A percentile compares a stretch with the other conserved stretches of the same genome.
Evolutionary conservation across 2,329 filamentous ascomycete genomes (phyloP).

Genomic region (Metarhizium brunneum): DNA sequence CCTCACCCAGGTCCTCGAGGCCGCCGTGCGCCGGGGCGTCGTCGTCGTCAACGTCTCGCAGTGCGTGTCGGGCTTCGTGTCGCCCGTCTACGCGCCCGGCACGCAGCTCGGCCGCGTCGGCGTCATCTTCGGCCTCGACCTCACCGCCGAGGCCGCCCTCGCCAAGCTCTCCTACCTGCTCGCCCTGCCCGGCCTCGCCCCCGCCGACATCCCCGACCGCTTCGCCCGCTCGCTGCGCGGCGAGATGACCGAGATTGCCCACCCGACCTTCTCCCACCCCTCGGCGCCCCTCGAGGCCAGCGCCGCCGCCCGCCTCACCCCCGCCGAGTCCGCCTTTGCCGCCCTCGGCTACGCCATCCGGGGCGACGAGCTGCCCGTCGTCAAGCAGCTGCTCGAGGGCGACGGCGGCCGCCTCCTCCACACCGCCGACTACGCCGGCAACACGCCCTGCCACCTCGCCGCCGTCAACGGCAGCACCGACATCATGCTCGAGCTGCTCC

Average conservation of each 20-base stretch:
- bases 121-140: conserved; percentile 80
- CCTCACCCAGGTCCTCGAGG: conserved; percentile 67
- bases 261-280: conserved; percentile 69
- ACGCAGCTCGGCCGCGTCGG: conserved; percentile 73
- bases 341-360: conserved; percentile 73
- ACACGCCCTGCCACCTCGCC: conserved; percentile 56
- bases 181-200: conserved; percentile 53
- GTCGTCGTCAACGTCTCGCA: conserved; percentile 89
- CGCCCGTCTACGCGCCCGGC: conserved; percentile 67
- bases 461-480: conserved; percentile 42
- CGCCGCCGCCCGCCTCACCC: conserved; percentile 32
- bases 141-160: conserved; percentile 83
- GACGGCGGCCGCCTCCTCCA: conserved; percentile 61
- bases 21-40: conserved; percentile 70
- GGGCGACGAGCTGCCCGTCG: conserved; percentile 56
- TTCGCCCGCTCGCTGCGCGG: conserved; percentile 74
- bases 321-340: conserved; percentile 57
- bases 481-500: conserved; percentile 51
- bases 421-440: conserved; percentile 71
- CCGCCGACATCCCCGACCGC: conserved; percentile 54
- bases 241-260: conserved; percentile 70
- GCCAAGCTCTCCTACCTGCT: conserved; percentile 86
- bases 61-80: conserved; percentile 70
- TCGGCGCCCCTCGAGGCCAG: conserved; percentile 34
- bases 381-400: conserved; percentile 57